Base-by-base conservation (phyloP, 345 rosid species). In the Dimocarpus longan region DNA sequence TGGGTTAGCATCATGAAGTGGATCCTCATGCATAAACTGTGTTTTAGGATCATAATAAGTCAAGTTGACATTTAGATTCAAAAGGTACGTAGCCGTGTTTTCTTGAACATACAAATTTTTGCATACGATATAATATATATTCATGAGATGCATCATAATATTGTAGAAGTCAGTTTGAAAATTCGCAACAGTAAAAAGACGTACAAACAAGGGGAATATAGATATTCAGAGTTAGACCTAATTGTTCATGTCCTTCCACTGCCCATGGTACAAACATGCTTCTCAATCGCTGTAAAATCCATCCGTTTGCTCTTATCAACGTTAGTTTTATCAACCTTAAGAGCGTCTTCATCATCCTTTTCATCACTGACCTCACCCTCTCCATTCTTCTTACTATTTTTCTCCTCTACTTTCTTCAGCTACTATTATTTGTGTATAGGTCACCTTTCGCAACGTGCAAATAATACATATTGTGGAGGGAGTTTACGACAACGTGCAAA, bases 241-340 rank as follows among this genome's bases (percentile, higher is more conserved):
- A 95, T 98, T 66, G 99, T 95, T 89, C 98, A 98, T 11, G 96
- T 95, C 84, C 97, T 95, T 64, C 99, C 99, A 84, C 97, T 97
- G 73, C 99, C 96, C 1, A 97, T 90, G 42, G 97, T 93, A 22
- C 97, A 88, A 39, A 95, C 99, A 88, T 98, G 95, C 86, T 95
- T 95, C 83, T 95, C 98, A 65, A 95, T 97, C 84, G 90, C 92
- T 16, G 99, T 95, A 77, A 95, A 93, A 81, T 95, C 99, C 97
- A 95, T 95, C 74, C 93, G 98, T 75, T 90, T 88, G 84, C 98
- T 92, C 86, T 95, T 97, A 70, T 90, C 93, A 10, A 91, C 92
- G 82, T 90, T 95, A 15, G 98, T 97, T 87, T 93, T 97, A 89
- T 95, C 99, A 1, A 93, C 88, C 78, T 87, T 91, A 64, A 93